phyloP scores from a whole-genome alignment of 2,329 filamentous ascomycete species.

The Exophiala spinifera region DNA sequence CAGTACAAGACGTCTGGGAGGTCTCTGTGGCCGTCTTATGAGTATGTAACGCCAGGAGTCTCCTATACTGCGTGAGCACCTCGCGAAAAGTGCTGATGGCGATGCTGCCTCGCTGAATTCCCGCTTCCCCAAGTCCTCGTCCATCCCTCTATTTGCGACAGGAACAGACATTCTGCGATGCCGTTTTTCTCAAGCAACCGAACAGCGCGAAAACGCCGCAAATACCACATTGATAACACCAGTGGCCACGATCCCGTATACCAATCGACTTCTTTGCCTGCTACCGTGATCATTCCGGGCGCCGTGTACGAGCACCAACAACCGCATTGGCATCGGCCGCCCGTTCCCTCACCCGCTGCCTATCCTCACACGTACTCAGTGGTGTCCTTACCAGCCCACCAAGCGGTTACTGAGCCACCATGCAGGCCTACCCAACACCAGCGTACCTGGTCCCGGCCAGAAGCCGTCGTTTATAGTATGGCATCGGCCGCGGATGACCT shows the following conservation, averaged over 20 bases:
- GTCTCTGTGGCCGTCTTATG: neutral
- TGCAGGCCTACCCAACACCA: constrained; percentile 4
- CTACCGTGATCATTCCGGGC: constrained; percentile 1
- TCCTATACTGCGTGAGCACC: too few relatives aligned
- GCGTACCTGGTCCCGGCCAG: constrained; percentile 11
- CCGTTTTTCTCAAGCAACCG: neutral
- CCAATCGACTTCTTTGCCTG: constrained; percentile 2
- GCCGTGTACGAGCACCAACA: neutral
- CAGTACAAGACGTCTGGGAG: neutral
- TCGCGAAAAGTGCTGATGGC: neutral
- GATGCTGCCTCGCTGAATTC: neutral
- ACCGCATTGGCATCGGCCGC: constrained; percentile 10
- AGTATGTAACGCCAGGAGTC: too few relatives aligned
- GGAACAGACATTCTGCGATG: neutral
- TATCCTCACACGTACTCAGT: constrained; percentile 8
- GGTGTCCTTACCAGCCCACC: constrained; percentile 2
- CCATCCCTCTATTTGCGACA: too few relatives aligned
- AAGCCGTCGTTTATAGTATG: neutral
- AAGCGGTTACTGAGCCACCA: neutral
- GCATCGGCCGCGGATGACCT: constrained; percentile 1
- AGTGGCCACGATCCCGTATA: neutral
- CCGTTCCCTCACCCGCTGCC: neutral
- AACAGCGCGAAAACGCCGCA: constrained; percentile 10
- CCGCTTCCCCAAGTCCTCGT: too few relatives aligned
- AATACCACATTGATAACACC: neutral